Evolutionary conservation across 257 asterid genomes (phyloP).

Genomic region (Echites panduratus): DNA sequence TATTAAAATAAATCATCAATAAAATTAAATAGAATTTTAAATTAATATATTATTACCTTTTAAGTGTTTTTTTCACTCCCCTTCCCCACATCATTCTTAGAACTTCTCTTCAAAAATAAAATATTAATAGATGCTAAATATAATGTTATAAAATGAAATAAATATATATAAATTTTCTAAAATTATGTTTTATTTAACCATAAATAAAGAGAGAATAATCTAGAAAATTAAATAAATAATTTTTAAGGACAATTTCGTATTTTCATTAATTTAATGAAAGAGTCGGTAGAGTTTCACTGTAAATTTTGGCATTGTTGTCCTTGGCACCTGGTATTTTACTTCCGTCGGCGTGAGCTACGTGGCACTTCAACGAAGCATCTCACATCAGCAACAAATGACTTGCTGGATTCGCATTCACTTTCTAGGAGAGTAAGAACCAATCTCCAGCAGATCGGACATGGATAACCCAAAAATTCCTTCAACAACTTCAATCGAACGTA

Average conservation of each 20-base stretch:
- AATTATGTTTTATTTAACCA: no score
- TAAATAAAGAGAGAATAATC: no score
- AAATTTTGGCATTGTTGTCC: not conserved
- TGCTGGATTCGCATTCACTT: constrained; percentile 2
- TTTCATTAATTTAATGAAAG: no score
- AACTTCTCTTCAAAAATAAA: no score
- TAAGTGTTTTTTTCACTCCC: no score
- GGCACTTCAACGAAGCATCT: not conserved
- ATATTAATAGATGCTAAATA: no score
- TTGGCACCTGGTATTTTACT: not conserved
- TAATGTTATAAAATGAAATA: no score
- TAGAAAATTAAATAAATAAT: not conserved
- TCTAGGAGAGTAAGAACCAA: not conserved
- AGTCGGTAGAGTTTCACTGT: not conserved
- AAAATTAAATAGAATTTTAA: no score
- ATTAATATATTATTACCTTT: no score
- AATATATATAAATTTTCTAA: no score
- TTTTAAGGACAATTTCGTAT: constrained; percentile 1
- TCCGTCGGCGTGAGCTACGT: constrained; percentile 7
- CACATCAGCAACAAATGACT: not conserved
- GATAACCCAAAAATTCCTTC: not conserved
- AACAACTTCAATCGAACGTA: not conserved
- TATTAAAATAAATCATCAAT: no score
- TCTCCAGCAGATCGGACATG: not conserved
- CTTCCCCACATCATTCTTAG: no score